Percentiles rank a stretch among this genome's conserved stretches.
Evolutionary conservation across 2,329 filamentous ascomycete species (phyloP).

Genomic region (Fonsecaea monophora): DNA sequence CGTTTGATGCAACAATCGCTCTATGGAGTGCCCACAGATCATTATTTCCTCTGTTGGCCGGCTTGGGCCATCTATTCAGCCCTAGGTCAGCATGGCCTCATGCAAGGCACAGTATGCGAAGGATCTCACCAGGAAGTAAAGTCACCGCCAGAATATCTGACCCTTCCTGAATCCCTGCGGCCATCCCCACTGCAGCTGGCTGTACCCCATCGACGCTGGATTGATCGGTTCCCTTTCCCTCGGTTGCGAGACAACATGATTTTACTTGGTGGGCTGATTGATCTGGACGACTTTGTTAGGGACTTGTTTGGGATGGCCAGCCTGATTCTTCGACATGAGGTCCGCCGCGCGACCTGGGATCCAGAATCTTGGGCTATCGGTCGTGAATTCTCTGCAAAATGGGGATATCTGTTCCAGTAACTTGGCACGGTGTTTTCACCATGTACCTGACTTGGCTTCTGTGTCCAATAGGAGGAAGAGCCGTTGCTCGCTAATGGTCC

Average conservation of each 20-base stretch:
- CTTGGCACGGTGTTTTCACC: not conserved
- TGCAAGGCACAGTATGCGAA: constrained; percentile 44
- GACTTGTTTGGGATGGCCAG: constrained; percentile 47
- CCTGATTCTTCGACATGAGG: constrained; percentile 44
- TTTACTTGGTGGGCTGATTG: constrained; percentile 39
- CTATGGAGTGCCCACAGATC: constrained; percentile 7
- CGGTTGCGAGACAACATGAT: constrained; percentile 51
- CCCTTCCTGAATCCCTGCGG: constrained; percentile 42
- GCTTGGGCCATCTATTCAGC: constrained; percentile 18
- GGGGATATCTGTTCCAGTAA: constrained; percentile 46
- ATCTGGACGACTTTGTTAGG: constrained; percentile 48
- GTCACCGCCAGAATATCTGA: constrained; percentile 37
- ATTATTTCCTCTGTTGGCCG: constrained; percentile 11
- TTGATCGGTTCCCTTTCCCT: constrained; percentile 53
- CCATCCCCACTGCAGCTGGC: constrained; percentile 47
- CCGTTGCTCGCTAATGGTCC: not conserved
- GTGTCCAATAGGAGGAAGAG: not conserved
- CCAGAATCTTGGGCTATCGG: constrained; percentile 47
- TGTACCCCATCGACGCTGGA: constrained; percentile 48
- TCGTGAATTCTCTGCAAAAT: constrained; percentile 46
- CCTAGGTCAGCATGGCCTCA: constrained; percentile 17
- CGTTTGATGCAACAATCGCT: not conserved
- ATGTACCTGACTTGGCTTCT: not conserved
- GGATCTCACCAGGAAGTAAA: constrained; percentile 37
- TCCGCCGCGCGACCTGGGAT: constrained; percentile 43